Percentiles rank a stretch among this genome's conserved stretches.
Conservation (phyloP, 345 rosid genomes). For the Pugionium cornutum region DNA sequence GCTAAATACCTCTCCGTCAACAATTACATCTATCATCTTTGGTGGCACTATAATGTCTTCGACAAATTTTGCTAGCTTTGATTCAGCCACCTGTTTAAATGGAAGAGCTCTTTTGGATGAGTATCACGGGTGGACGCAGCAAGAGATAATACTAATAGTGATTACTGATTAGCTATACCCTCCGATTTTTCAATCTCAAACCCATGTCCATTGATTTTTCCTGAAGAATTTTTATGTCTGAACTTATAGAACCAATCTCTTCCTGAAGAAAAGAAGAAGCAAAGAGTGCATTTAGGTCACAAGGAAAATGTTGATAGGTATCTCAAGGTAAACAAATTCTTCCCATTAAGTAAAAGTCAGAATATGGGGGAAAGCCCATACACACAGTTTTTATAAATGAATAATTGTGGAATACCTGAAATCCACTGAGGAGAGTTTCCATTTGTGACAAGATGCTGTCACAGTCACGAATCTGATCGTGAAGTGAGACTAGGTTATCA, state of each 20-base stretch:
- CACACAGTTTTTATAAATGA: neutral
- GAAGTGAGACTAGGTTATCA: slow-evolving; percentile 92
- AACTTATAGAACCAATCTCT: slow-evolving; percentile 97
- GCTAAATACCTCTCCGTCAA: slow-evolving; percentile 91
- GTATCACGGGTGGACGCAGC: slow-evolving; percentile 12
- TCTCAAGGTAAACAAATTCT: neutral
- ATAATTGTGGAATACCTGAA: slow-evolving; percentile 64
- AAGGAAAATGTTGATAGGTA: neutral
- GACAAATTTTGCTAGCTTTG: slow-evolving; percentile 90
- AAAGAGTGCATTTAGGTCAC: slow-evolving; percentile 22
- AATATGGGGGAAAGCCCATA: slow-evolving; percentile 10
- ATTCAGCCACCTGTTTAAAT: slow-evolving; percentile 81
- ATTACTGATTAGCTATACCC: slow-evolving; percentile 52
- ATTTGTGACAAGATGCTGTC: slow-evolving; percentile 90
- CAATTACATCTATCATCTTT: slow-evolving; percentile 90
- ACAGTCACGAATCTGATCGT: slow-evolving; percentile 95
- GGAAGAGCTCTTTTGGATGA: slow-evolving; percentile 26
- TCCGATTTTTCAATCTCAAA: slow-evolving; percentile 92
- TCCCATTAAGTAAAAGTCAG: neutral
- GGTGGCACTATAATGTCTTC: slow-evolving; percentile 97
- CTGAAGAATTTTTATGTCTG: slow-evolving; percentile 94
- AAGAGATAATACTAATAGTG: slow-evolving; percentile 20
- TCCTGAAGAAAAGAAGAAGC: slow-evolving; percentile 46
- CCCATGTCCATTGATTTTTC: slow-evolving; percentile 99
- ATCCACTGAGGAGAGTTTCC: slow-evolving; percentile 95